Percentiles rank a stretch among this genome's conserved stretches.
phyloP scores from a whole-genome alignment of 2,329 filamentous ascomycete species.

The Gnomoniopsis sp. region DNA sequence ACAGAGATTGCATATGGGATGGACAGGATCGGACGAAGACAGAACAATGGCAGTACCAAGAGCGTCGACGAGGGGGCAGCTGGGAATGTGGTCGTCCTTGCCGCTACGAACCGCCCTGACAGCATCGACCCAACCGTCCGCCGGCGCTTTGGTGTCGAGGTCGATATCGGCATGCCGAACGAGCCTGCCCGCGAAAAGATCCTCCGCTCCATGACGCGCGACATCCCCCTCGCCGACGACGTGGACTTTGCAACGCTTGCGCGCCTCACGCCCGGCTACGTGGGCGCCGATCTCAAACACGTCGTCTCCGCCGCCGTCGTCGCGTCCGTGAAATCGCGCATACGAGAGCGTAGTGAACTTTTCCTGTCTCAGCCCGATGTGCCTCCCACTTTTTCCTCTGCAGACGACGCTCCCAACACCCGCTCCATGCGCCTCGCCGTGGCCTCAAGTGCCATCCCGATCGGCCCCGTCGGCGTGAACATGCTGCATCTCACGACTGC shows the following conservation, averaged over 20 bases:
- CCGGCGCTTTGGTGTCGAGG: constrained; percentile 76
- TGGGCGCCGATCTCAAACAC: constrained; percentile 80
- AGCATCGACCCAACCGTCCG: constrained; percentile 74
- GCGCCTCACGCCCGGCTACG: constrained; percentile 85
- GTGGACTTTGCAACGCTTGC: constrained; percentile 74
- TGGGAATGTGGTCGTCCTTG: constrained; percentile 83
- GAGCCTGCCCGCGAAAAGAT: constrained; percentile 76
- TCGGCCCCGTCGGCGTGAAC: constrained; percentile 28
- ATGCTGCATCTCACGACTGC: constrained; percentile 70
- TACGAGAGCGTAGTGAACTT: background rate
- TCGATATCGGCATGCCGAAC: constrained; percentile 85
- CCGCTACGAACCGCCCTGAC: constrained; percentile 85
- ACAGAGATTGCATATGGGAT: constrained; percentile 82
- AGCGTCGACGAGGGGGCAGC: constrained; percentile 76
- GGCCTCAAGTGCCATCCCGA: constrained; percentile 15
- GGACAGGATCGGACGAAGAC: constrained; percentile 74
- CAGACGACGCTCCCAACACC: background rate
- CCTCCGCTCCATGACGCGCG: constrained; percentile 66
- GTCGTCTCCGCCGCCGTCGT: constrained; percentile 46
- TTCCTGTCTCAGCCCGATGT: background rate
- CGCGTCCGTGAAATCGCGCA: constrained; percentile 28
- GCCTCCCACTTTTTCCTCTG: background rate
- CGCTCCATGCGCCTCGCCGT: constrained; percentile 17
- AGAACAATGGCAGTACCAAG: constrained; percentile 48
- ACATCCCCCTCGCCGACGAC: constrained; percentile 61